Base-by-base conservation (phyloP, 345 rosid species). In the Nasturtium officinale region DNA sequence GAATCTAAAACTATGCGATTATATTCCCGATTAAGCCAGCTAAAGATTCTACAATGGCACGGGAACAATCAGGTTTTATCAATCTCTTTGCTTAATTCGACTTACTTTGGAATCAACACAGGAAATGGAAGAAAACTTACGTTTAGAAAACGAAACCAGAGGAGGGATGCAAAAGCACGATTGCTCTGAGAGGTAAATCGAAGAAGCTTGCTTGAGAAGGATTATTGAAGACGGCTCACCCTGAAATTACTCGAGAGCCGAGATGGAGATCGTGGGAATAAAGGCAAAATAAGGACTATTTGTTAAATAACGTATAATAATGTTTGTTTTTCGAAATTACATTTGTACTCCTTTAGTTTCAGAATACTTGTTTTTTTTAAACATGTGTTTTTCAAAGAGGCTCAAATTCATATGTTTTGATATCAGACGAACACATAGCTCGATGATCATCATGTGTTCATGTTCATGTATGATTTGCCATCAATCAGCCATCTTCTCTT, bases 51-150 rank as follows among this genome's bases (percentile, higher is more conserved):
- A 71, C 61, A 62, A 20, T 8, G 3, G 6, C 33, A 13, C 23
- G 52, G 66, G 43, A 29, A 29, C 28, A 42, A 72, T 56, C 21
- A 73, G 64, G 58, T 32, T 60, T 11, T 37, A 38, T 1, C 46
- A 38, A 54, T 45, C 65, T 11, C 29, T 16, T 18, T 29, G 28
- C 9, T 54, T 32, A 8, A 73, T 54, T 53, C 21, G 21, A 45
- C 18, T 2, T 54, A 21, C 12, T 30, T 73, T 10, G 55, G 46
- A 54, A 73, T 56, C 67, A 3, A 61, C 40, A 60, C 20, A 60
- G 74, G 74, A 52, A 67, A 65, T 60, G 40, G 64, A 67, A 61
- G 69, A 4, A 5, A 53, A 53, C 79, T 76, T 76, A 69, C 74
- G 70, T 68, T 46, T 10, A 6, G 40, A 46, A 46, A 30, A 57